Conservation (phyloP, 2,329 filamentous ascomycete species). For the Stachybotrys elegans region DNA sequence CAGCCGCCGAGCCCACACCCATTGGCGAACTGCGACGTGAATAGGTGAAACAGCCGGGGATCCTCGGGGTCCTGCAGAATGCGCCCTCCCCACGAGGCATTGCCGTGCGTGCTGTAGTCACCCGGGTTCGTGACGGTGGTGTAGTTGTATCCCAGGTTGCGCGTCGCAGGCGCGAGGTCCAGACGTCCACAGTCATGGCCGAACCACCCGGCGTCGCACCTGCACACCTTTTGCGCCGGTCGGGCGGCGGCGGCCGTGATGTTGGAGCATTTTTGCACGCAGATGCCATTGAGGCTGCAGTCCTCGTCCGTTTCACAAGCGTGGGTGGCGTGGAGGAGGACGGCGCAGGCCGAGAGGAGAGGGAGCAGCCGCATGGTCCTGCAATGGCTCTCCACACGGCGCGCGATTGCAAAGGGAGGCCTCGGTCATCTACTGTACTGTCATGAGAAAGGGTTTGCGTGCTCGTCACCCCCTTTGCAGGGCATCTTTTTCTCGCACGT, state of each 20-base stretch:
- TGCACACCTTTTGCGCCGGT: slow-evolving; percentile 9
- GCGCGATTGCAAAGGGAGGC: too few species aligned
- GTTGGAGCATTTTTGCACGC: slow-evolving; percentile 2
- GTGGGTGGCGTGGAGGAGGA: background rate
- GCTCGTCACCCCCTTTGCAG: too few species aligned
- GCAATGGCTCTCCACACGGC: too few species aligned
- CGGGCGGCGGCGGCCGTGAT: background rate
- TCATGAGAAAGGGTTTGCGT: too few species aligned
- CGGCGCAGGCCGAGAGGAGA: background rate
- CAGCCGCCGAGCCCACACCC: slow-evolving; percentile 43
- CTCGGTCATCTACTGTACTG: too few species aligned
- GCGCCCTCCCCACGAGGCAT: slow-evolving; percentile 43
- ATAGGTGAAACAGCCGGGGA: slow-evolving; percentile 34
- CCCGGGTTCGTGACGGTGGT: slow-evolving; percentile 17
- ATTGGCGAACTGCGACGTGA: slow-evolving; percentile 38
- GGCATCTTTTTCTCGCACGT: too few species aligned
- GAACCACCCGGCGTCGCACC: slow-evolving; percentile 38
- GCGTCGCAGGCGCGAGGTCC: slow-evolving; percentile 35
- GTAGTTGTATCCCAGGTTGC: slow-evolving; percentile 39
- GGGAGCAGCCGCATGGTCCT: background rate
- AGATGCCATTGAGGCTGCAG: slow-evolving; percentile 25
- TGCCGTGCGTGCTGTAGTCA: slow-evolving; percentile 28
- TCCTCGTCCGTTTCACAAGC: slow-evolving; percentile 18
- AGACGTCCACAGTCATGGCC: slow-evolving; percentile 37
- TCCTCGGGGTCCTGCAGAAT: slow-evolving; percentile 38